phyloP scores from a whole-genome alignment of 257 asterid species.

The Solanum corneliomulleri region DNA sequence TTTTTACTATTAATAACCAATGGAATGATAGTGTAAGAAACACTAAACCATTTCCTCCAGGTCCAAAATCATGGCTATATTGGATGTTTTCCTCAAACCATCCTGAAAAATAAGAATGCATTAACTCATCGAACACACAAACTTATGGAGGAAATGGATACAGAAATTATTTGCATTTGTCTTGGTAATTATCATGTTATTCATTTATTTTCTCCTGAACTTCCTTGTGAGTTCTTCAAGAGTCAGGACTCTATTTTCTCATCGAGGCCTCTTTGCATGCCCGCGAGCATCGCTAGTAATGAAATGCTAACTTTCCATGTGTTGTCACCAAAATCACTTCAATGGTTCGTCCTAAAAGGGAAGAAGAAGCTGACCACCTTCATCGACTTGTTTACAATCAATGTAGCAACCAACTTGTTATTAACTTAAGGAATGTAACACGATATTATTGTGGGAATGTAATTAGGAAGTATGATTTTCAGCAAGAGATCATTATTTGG shows the following conservation, averaged over 20 bases:
- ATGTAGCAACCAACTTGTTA: neutral
- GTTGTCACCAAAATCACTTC: neutral
- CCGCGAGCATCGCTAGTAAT: neutral
- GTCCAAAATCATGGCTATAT: slow-evolving; percentile 1
- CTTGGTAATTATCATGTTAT: neutral
- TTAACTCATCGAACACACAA: neutral
- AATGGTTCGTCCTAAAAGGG: neutral
- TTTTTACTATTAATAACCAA: neutral
- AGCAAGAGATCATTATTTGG: neutral
- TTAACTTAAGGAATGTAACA: neutral
- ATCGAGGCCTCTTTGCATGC: slow-evolving; percentile 1
- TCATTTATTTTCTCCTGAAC: slow-evolving; percentile 11
- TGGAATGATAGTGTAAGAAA: neutral
- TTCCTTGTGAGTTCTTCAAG: slow-evolving; percentile 15
- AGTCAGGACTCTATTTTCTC: slow-evolving; percentile 1
- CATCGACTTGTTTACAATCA: neutral
- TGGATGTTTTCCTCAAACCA: neutral
- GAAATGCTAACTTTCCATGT: neutral
- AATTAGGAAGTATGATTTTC: neutral
- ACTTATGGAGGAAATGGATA: slow-evolving; percentile 3
- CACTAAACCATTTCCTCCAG: neutral
- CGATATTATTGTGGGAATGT: neutral
- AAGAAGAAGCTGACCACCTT: neutral
- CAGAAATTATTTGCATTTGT: slow-evolving; percentile 9
- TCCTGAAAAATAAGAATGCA: neutral